phyloP scores from a whole-genome alignment of 2,329 filamentous ascomycete genomes.

The Diaporthe amygdali region DNA sequence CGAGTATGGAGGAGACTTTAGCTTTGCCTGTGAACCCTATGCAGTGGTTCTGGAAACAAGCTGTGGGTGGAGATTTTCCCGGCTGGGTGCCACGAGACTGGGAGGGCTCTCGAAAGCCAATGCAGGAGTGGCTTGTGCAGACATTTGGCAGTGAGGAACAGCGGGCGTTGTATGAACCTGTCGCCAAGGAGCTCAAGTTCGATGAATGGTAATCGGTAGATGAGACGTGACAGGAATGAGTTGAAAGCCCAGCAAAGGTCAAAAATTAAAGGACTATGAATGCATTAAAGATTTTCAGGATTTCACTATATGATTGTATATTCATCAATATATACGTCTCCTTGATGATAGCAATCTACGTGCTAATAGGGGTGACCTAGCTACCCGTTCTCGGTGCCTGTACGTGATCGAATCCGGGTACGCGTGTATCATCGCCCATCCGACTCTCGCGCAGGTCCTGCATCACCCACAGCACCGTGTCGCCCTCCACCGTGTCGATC shows the following conservation, averaged over 20 bases:
- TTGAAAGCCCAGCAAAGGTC: not conserved
- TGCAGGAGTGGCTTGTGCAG: not conserved
- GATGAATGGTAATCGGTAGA: not conserved
- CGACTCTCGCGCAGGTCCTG: not conserved
- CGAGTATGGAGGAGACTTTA: not conserved
- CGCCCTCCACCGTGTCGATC: conserved; percentile 3
- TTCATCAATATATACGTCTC: not conserved
- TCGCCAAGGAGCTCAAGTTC: not conserved
- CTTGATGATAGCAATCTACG: conserved; percentile 5
- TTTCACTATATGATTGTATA: no score
- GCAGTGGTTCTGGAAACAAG: not conserved
- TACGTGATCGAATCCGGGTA: conserved; percentile 3
- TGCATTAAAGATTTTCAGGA: not conserved
- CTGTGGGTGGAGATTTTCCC: not conserved
- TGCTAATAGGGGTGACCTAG: not conserved
- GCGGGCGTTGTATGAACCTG: not conserved
- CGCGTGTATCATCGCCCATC: not conserved
- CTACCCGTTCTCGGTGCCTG: not conserved
- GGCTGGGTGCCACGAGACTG: not conserved
- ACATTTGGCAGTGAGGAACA: not conserved
- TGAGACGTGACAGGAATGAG: not conserved
- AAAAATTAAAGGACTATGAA: not conserved
- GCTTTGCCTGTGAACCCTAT: not conserved
- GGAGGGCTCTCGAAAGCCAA: not conserved
- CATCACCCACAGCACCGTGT: not conserved